Evolutionary conservation across 306 rosid genomes (phyloP).

Genomic region (Acmispon strigosus): DNA sequence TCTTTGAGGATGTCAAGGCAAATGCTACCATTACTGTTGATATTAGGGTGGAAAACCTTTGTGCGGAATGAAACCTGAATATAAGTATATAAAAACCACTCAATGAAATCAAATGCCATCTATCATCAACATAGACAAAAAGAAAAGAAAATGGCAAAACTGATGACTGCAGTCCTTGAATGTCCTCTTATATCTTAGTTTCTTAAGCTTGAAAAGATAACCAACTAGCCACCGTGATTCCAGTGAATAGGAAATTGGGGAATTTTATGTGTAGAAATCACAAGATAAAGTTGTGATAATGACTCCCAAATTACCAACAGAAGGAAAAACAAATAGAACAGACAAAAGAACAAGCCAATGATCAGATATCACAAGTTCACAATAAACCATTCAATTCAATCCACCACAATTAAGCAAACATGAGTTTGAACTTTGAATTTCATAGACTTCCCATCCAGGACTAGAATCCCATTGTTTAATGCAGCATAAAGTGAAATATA

Average conservation of each 20-base stretch:
- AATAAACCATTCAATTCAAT: background rate
- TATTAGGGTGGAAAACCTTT: constrained; percentile 24
- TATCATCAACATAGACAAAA: background rate
- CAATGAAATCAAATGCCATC: background rate
- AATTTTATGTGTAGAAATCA: background rate
- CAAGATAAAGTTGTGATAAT: background rate
- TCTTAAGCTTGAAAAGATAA: background rate
- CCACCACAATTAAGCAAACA: background rate
- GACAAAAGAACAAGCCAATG: background rate
- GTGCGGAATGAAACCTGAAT: constrained; percentile 25
- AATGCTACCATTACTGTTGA: constrained; percentile 25
- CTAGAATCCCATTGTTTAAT: background rate
- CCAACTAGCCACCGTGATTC: background rate
- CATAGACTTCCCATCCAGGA: background rate
- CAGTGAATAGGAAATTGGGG: background rate
- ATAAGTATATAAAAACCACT: background rate
- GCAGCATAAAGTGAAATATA: background rate
- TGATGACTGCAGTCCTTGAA: background rate
- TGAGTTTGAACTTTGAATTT: background rate
- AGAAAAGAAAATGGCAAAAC: background rate
- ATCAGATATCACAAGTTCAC: background rate
- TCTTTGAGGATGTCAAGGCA: constrained; percentile 29
- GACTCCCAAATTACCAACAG: background rate
- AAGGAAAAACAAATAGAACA: background rate
- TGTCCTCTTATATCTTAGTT: background rate